These are phyloP conservation scores for Nitzschia sp. DNA, from an alignment of 108 stramenopile species.

Conservation along the genomic window DNA sequence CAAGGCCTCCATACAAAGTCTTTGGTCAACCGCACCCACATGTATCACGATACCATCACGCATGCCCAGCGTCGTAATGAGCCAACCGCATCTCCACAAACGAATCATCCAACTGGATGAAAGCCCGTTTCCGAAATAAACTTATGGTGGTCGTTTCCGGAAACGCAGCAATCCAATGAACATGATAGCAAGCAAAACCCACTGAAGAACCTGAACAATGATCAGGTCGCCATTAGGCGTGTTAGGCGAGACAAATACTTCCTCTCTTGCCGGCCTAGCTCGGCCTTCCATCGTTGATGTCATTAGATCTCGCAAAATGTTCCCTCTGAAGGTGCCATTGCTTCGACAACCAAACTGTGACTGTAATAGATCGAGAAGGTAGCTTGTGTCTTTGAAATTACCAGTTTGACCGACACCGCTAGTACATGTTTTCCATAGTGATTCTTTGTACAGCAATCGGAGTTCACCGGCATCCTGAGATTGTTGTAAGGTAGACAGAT, in stretches of 20 bases:
- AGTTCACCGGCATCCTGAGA: neutral
- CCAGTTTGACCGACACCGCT: too few relatives aligned
- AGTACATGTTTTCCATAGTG: slow-evolving; percentile 1
- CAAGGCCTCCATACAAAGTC: too few relatives aligned
- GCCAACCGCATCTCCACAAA: too few relatives aligned
- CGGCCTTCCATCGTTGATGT: neutral
- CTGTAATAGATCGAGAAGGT: slow-evolving; percentile 1
- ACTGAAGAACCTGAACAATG: neutral
- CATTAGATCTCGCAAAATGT: neutral
- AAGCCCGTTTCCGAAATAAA: too few relatives aligned
- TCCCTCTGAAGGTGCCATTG: neutral
- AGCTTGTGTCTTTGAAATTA: slow-evolving; percentile 4
- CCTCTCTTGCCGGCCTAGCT: too few relatives aligned
- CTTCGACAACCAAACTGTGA: slow-evolving; percentile 21
- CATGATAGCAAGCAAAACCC: neutral
- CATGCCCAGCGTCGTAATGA: too few relatives aligned
- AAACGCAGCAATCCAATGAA: slow-evolving; percentile 1
- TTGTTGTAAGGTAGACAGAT: neutral
- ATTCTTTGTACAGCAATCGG: slow-evolving; percentile 7
- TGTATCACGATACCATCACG: too few relatives aligned
- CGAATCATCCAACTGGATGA: too few relatives aligned
- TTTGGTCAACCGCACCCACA: too few relatives aligned
- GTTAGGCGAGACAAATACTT: too few relatives aligned
- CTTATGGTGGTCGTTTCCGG: neutral
- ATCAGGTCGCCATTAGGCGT: neutral